Percentiles rank a stretch among this genome's conserved stretches.
Evolutionary conservation across 768 basidiomycete genomes (phyloP).

Genomic region (Mycena pura): DNA sequence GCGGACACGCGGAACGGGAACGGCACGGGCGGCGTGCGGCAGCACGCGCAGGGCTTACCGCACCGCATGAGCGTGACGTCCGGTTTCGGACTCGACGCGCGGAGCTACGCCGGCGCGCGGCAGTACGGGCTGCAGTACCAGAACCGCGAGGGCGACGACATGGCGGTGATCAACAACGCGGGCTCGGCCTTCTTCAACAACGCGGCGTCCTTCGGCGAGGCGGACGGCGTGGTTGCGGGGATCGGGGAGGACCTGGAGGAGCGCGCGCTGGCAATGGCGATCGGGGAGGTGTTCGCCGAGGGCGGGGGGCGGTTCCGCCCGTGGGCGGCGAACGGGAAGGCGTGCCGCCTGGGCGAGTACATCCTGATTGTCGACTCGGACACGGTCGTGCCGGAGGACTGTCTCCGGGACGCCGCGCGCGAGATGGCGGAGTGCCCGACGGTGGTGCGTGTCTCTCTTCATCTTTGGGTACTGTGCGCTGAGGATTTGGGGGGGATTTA

Average conservation of each 20-base stretch:
- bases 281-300: constrained; percentile 74
- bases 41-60: background rate
- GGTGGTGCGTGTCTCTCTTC: too few relatives aligned
- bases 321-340: constrained; percentile 69
- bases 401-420: constrained; percentile 72
- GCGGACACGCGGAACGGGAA: too few relatives aligned
- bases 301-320: constrained; percentile 58
- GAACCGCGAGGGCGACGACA: constrained; percentile 68
- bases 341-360: constrained; percentile 75
- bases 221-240: constrained; percentile 1
- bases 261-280: constrained; percentile 70
- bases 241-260: constrained; percentile 59
- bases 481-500: too few relatives aligned
- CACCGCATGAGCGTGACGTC: constrained; percentile 30
- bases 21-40: too few relatives aligned
- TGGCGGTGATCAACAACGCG: constrained; percentile 37
- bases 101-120: constrained; percentile 33
- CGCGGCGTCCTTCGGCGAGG: too few relatives aligned
- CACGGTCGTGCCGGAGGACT: constrained; percentile 69
- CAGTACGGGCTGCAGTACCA: constrained; percentile 72
- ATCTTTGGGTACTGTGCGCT: too few relatives aligned
- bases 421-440: constrained; percentile 79
- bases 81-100: constrained; percentile 31
- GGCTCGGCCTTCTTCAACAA: too few relatives aligned
- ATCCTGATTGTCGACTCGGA: constrained; percentile 84